Evolutionary conservation across 2,329 filamentous ascomycete species (phyloP).

Genomic region (Apiospora arundinis): DNA sequence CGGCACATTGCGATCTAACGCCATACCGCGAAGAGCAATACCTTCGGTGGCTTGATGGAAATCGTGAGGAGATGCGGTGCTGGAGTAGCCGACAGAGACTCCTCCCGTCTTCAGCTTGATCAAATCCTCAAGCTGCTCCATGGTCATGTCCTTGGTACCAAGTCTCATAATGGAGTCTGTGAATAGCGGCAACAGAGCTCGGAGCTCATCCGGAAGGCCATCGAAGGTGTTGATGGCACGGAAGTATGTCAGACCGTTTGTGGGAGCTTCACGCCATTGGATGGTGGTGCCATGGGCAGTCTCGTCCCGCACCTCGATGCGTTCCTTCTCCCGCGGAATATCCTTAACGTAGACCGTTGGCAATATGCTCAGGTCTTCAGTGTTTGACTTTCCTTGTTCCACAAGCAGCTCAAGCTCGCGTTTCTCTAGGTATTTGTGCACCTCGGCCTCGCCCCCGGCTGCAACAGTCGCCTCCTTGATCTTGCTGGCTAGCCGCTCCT

Average conservation of each 20-base stretch:
- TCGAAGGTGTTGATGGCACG: constrained; percentile 83
- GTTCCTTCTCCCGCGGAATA: constrained; percentile 80
- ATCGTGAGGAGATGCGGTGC: constrained; percentile 77
- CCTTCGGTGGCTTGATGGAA: constrained; percentile 78
- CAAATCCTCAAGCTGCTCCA: constrained; percentile 93
- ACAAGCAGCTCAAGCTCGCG: constrained; percentile 81
- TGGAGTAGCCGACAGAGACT: constrained; percentile 82
- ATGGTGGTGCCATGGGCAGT: constrained; percentile 69
- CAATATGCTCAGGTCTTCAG: constrained; percentile 84
- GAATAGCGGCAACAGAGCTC: constrained; percentile 86
- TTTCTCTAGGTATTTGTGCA: constrained; percentile 73
- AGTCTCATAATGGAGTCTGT: constrained; percentile 92
- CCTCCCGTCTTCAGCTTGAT: constrained; percentile 98
- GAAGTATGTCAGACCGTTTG: constrained; percentile 96
- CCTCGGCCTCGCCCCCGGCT: constrained; percentile 74
- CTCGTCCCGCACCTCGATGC: constrained; percentile 66
- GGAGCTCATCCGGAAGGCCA: constrained; percentile 81
- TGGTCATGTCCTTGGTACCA: constrained; percentile 84
- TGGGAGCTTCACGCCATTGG: constrained; percentile 91
- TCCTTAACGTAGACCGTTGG: constrained; percentile 89
- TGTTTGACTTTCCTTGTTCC: constrained; percentile 84
- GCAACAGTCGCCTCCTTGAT: constrained; percentile 72
- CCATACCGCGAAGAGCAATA: constrained; percentile 83
- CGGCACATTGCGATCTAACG: constrained; percentile 86
- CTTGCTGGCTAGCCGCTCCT: constrained; percentile 73